Conservation (phyloP, 192 early-diverging fungal species). For the Podila minutissima region DNA sequence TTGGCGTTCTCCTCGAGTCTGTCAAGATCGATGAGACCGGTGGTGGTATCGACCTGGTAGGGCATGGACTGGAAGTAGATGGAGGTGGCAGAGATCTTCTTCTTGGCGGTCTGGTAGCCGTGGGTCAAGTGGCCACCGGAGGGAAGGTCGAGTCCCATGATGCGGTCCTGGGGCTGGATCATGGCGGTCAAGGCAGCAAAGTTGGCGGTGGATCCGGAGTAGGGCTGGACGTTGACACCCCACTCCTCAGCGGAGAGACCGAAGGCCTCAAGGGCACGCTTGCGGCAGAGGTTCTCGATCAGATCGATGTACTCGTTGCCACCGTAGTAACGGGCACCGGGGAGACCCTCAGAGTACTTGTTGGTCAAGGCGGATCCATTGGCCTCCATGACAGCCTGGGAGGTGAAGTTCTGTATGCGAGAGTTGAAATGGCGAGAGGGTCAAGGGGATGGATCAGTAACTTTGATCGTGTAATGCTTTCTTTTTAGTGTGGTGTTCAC, state of each 20-base stretch:
- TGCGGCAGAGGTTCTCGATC: conserved; percentile 95
- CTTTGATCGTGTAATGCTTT: too few species aligned
- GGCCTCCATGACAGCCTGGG: conserved; percentile 99
- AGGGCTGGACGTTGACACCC: conserved; percentile 99
- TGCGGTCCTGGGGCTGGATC: conserved; percentile 94
- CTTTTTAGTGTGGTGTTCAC: too few species aligned
- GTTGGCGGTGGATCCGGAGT: conserved; percentile 99
- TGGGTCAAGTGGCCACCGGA: conserved; percentile 99
- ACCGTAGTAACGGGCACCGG: conserved; percentile 99
- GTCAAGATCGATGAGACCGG: conserved; percentile 96
- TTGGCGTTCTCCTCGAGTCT: conserved; percentile 91
- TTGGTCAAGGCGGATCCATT: conserved; percentile 99
- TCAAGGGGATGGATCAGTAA: neutral
- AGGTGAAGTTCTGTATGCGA: conserved; percentile 93
- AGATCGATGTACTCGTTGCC: conserved; percentile 99
- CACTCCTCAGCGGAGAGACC: conserved; percentile 87
- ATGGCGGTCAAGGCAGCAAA: conserved; percentile 97
- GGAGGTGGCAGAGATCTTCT: conserved; percentile 99
- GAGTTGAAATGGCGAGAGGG: neutral
- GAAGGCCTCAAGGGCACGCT: conserved; percentile 96
- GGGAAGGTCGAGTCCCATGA: conserved; percentile 99
- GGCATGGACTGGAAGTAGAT: conserved; percentile 99
- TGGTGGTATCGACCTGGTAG: conserved; percentile 91
- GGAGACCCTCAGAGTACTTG: conserved; percentile 99
- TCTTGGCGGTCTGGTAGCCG: conserved; percentile 99